Percentiles rank a stretch among this genome's conserved stretches.
These are phyloP conservation scores for Boletus chippewaensis DNA, from an alignment of 1,284 basidiomycete genomes.

Conservation along the genomic window DNA sequence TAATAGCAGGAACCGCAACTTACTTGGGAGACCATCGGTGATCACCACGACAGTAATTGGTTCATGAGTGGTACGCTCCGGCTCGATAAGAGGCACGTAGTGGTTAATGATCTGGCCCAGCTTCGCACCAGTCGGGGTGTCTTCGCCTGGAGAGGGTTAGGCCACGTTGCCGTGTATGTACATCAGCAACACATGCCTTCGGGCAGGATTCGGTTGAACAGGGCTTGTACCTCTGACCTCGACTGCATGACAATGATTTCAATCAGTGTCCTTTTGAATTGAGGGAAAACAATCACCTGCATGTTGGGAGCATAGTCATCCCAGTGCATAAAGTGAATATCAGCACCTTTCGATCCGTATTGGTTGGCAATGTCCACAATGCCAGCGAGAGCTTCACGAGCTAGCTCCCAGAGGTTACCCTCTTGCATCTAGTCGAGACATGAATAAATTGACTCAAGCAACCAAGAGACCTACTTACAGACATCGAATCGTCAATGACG, in stretches of 20 bases:
- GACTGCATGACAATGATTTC: slow-evolving; percentile 15
- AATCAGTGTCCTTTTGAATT: background rate
- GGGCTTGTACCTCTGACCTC: slow-evolving; percentile 18
- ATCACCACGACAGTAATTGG: slow-evolving; percentile 42
- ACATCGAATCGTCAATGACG: slow-evolving; percentile 42
- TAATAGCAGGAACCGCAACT: slow-evolving; percentile 10
- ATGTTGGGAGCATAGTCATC: slow-evolving; percentile 30
- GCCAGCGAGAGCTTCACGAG: slow-evolving; percentile 39
- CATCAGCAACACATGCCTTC: slow-evolving; percentile 21
- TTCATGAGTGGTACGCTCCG: slow-evolving; percentile 29
- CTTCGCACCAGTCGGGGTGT: slow-evolving; percentile 41
- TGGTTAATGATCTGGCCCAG: slow-evolving; percentile 35
- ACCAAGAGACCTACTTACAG: slow-evolving; percentile 25
- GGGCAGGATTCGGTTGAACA: slow-evolving; percentile 31
- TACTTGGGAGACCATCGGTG: slow-evolving; percentile 47
- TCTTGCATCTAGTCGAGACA: slow-evolving; percentile 32
- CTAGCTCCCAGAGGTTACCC: slow-evolving; percentile 35
- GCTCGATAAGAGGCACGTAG: slow-evolving; percentile 38
- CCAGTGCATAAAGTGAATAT: slow-evolving; percentile 43
- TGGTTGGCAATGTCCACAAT: slow-evolving; percentile 37
- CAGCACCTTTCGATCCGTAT: slow-evolving; percentile 38
- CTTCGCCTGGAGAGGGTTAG: slow-evolving; percentile 26
- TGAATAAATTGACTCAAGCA: slow-evolving; percentile 1
- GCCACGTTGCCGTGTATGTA: background rate
- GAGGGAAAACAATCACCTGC: slow-evolving; percentile 22